Base-by-base conservation (phyloP, 2,329 filamentous ascomycete species). In the Talaromyces pinophilus region DNA sequence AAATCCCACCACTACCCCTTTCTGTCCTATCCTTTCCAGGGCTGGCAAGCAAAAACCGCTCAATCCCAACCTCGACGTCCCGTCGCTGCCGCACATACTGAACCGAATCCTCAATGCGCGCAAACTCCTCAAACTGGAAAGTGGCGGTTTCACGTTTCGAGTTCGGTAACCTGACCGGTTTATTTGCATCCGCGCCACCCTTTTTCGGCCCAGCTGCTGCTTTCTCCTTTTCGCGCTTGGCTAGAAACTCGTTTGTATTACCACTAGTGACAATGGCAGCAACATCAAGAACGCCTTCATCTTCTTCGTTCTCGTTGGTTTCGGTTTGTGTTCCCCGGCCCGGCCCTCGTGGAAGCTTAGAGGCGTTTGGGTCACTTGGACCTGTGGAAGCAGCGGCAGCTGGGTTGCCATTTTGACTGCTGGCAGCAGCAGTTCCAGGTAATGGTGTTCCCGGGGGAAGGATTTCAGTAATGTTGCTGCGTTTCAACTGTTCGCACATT, bases 401-500 rank as follows among this genome's bases (percentile, higher is more conserved):
- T 7, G 85, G 85, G 69, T 88, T 87, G 5, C 80, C 76, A 40
- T 79, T 79, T 17, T 71, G 74, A 7, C 76, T 75, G 1, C 77
- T 76, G 25, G 80, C 79, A n/a, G 78, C 76, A n/a, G 79, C 74
- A 17, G 54, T 46, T 10, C 83, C 82, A 3, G 87, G 86, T 55
- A 88, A 70, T 0, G 84, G 82, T 5, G 78, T 82, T 2, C 86
- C 87, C 0, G 79, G 74, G 0, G 86, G 82, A 25, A 90, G 74
- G 52, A 89, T 83, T 72, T 90, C 87, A 69, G 86, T 87, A 46
- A 90, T 88, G 33, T 81, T 81, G 69, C 84, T 89, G 72, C 82
- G 83, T 77, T 90, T 90, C 67, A 90, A 75, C 74, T 89, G 86
- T 71, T 89, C 87, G 69, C 87, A 88, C 82, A 89, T 88, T 57